A percentile compares a stretch with the other conserved stretches of the same genome.
These are phyloP conservation scores for Rhexocercosporidium sp. DNA, from an alignment of 2,329 filamentous ascomycete species.

Conservation along the genomic window DNA sequence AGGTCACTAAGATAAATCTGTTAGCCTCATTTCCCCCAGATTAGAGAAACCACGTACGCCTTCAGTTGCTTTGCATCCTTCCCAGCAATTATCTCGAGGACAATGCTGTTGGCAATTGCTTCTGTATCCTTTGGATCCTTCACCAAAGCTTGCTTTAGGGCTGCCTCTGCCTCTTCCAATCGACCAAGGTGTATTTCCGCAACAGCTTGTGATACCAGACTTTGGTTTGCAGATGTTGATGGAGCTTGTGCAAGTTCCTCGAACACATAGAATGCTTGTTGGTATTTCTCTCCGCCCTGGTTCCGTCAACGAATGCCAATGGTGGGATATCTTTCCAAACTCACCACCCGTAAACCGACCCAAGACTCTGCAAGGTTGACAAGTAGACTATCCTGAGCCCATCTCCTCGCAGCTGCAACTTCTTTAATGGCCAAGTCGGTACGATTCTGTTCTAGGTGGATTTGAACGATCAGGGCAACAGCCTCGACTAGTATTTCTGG, in stretches of 20 bases:
- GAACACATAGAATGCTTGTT: constrained; percentile 96
- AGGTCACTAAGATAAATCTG: constrained; percentile 52
- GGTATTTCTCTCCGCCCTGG: constrained; percentile 92
- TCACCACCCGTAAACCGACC: constrained; percentile 86
- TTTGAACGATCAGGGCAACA: constrained; percentile 88
- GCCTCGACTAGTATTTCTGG: constrained; percentile 62
- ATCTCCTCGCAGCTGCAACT: constrained; percentile 82
- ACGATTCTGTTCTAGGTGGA: constrained; percentile 89
- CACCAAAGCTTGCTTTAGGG: constrained; percentile 78
- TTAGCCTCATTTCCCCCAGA: constrained; percentile 2
- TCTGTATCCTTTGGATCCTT: constrained; percentile 74
- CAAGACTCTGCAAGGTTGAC: constrained; percentile 96
- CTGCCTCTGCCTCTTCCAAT: constrained; percentile 85
- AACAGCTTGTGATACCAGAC: constrained; percentile 85
- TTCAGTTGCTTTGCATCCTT: constrained; percentile 69
- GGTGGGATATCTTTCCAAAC: constrained; percentile 37
- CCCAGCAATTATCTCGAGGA: constrained; percentile 78
- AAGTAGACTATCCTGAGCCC: constrained; percentile 92
- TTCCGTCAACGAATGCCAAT: constrained; percentile 36
- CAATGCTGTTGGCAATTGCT: constrained; percentile 81
- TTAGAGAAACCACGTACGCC: constrained; percentile 53
- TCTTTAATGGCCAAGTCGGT: constrained; percentile 91
- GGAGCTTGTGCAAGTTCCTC: constrained; percentile 93
- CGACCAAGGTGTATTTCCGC: constrained; percentile 90
- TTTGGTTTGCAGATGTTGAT: constrained; percentile 75